Base-by-base conservation (phyloP, 2,329 filamentous ascomycete genomes). In the Chaetomium sp. region DNA sequence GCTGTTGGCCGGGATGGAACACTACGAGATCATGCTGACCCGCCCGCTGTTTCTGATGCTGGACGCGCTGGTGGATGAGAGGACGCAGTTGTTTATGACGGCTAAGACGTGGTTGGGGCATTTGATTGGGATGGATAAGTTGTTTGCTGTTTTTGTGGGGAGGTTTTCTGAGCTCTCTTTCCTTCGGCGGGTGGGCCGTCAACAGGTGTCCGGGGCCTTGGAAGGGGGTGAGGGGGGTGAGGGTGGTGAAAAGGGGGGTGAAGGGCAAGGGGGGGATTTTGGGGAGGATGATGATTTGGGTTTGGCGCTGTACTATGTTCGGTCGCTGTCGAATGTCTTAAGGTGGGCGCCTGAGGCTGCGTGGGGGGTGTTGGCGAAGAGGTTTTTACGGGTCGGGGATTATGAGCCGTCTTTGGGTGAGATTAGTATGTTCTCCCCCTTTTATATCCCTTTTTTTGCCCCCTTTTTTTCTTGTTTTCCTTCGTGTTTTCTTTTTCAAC, bases 11-110 rank as follows among this genome's bases (percentile, higher is more conserved):
- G 82, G 82, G 6, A 75, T 76, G 65, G 81, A 82, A 34, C 76
- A 86, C 60, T 89, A 85, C 66, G 82, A 88, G 62, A 74, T 86
- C 5, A 86, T 96, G 74, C 77, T 97, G 42, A 86, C 86, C 5
- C 82, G 90, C 49, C 92, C 92, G 1, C 71, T 96, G 14, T 87
- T 96, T 60, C 72, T 95, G 9, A 79, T 95, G 60, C 75, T 97
- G 33, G 92, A 97, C 69, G 80, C 86, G 1, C 75, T 97, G 1
- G 72, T 81, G 14, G 86, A 91, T 56, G 85, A 89, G 57, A 79
- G 81, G 19, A 86, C 84, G 2, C 88, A 91, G 63, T 74, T 87
- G 11, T 89, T 86, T 59, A 86, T 90, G 71, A 86, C 87, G 33
- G 83, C 89, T 41, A 87, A 86, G 64, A 84, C 81, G 49, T 96